Conservation (phyloP, 306 rosid species). For the Quercus alba region DNA sequence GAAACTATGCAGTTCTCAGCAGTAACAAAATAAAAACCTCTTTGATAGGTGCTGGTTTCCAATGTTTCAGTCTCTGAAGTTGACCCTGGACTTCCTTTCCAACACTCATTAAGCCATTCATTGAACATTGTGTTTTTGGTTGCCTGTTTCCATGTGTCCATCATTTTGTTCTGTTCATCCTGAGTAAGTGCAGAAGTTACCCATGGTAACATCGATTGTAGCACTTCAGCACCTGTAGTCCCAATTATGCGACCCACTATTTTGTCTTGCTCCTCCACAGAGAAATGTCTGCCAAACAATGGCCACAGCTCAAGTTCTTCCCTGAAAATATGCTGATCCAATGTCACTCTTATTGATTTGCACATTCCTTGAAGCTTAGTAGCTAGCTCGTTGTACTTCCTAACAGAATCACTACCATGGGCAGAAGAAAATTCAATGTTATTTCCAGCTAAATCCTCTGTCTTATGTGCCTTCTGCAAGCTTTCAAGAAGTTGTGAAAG, state of each 20-base stretch:
- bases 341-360: constrained; percentile 85
- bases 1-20: not conserved
- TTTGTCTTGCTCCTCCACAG: constrained; percentile 98
- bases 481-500: constrained; percentile 80
- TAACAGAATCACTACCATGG: constrained; percentile 36
- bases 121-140: constrained; percentile 98
- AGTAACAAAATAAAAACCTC: constrained; percentile 45
- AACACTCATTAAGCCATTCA: constrained; percentile 96
- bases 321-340: constrained; percentile 96
- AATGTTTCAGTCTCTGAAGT: constrained; percentile 44
- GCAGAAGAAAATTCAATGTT: constrained; percentile 33
- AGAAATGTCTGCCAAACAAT: constrained; percentile 84
- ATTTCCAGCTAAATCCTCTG: constrained; percentile 40
- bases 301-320: constrained; percentile 99
- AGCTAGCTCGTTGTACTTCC: constrained; percentile 80
- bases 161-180: constrained; percentile 96
- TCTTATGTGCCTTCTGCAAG: constrained; percentile 39
- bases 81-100: constrained; percentile 80
- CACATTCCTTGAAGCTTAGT: constrained; percentile 99
- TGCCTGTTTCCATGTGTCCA: constrained; percentile 99
- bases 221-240: constrained; percentile 99
- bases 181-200: constrained; percentile 96
- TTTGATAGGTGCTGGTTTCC: constrained; percentile 48
- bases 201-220: constrained; percentile 99
- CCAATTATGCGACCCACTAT: constrained; percentile 95